Conservation (phyloP, 768 basidiomycete species). For the Tulasnella sp. region DNA sequence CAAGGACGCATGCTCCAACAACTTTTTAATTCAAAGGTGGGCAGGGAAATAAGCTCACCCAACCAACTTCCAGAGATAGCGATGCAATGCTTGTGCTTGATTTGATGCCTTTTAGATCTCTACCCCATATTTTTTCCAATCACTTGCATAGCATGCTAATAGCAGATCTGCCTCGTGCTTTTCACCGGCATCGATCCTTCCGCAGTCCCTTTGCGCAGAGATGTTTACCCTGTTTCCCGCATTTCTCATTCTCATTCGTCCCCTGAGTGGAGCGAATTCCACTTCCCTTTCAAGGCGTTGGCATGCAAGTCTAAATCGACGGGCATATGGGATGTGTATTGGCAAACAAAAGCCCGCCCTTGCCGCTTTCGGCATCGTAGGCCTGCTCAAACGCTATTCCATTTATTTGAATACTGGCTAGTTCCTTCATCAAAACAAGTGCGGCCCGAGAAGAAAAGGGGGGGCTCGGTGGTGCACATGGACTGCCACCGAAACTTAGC, state of each 20-base stretch:
- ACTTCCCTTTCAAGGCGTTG: not conserved
- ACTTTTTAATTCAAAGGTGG: not conserved
- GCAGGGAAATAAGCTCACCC: not conserved
- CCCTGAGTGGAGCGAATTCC: not conserved
- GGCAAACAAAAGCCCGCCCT: not conserved
- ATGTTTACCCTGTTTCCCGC: not conserved
- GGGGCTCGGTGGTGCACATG: not conserved
- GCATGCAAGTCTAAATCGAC: not conserved
- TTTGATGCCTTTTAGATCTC: not conserved
- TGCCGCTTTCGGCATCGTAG: not conserved
- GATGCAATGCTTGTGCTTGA: not conserved
- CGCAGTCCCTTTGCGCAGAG: not conserved
- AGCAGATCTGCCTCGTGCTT: constrained; percentile 8
- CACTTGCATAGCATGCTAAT: not conserved
- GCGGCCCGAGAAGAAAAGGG: not conserved
- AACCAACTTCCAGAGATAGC: not conserved
- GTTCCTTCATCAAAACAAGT: not conserved
- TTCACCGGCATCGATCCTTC: not conserved
- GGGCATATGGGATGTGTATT: not conserved
- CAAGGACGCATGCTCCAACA: not conserved
- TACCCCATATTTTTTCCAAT: not conserved
- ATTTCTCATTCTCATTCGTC: too few relatives aligned
- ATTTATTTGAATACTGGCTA: not conserved
- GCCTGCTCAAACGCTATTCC: not conserved
- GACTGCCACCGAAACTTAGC: not conserved